phyloP scores from a whole-genome alignment of 139 green algal genomes.

The Mesotaenium endlicherianum region DNA sequence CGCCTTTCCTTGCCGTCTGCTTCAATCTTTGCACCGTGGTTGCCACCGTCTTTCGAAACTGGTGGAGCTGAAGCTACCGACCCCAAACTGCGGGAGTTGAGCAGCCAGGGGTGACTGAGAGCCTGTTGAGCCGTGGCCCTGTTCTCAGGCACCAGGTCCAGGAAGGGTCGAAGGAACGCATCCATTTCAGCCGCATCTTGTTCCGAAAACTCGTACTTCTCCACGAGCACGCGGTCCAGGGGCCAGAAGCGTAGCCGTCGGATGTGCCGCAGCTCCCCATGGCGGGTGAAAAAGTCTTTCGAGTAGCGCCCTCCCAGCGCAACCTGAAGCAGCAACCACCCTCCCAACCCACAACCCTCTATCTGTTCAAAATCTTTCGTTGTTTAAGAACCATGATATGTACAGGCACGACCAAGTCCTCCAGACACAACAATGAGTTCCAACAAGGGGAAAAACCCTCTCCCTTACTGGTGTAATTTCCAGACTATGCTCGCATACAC shows the following conservation, averaged over 20 bases:
- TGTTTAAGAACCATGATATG: too few species aligned
- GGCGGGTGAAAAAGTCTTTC: slow-evolving; percentile 85
- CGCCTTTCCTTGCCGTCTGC: background rate
- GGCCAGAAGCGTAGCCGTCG: slow-evolving; percentile 87
- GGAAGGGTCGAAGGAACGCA: slow-evolving; percentile 89
- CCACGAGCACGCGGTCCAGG: slow-evolving; percentile 79
- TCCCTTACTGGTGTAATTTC: background rate
- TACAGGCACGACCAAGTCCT: too few species aligned
- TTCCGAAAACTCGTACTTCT: slow-evolving; percentile 86
- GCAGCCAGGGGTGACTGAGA: slow-evolving; percentile 93
- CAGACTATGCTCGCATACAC: too few species aligned
- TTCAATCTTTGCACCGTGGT: background rate
- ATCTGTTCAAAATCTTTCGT: too few species aligned
- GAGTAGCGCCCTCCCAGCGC: slow-evolving; percentile 70
- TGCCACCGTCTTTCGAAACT: background rate
- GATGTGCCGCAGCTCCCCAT: slow-evolving; percentile 90
- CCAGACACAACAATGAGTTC: too few species aligned
- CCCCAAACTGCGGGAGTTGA: background rate
- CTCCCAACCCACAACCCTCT: too few species aligned
- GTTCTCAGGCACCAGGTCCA: slow-evolving; percentile 77
- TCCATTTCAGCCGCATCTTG: slow-evolving; percentile 76
- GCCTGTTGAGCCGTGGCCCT: slow-evolving; percentile 80
- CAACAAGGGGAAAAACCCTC: too few species aligned
- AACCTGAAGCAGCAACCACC: too few species aligned
- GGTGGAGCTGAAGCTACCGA: background rate